A percentile compares a stretch with the other conserved stretches of the same genome.
phyloP scores from a whole-genome alignment of 345 rosid species.

The Schrenkiella parvula region DNA sequence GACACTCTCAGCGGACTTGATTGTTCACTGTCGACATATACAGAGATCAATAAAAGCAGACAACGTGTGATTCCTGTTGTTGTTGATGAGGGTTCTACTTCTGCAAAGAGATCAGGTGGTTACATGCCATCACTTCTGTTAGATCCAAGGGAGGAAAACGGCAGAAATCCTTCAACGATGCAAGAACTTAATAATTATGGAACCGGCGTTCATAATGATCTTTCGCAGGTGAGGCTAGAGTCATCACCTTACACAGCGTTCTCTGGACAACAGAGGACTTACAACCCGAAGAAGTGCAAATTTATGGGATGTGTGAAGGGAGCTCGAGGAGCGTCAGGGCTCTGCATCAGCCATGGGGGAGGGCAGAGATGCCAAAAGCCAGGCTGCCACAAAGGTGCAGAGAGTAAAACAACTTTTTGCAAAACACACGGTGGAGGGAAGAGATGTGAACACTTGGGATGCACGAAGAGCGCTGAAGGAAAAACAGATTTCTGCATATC shows the following conservation, averaged over 20 bases:
- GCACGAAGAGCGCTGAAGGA: constrained; percentile 95
- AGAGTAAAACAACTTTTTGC: constrained; percentile 82
- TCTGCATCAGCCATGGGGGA: constrained; percentile 91
- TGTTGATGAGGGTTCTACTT: constrained; percentile 87
- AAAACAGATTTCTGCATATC: constrained; percentile 87
- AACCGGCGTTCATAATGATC: constrained; percentile 25
- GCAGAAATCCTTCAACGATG: constrained; percentile 26
- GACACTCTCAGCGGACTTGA: constrained; percentile 39
- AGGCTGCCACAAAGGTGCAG: constrained; percentile 87
- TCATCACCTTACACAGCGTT: constrained; percentile 36
- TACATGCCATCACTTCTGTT: constrained; percentile 81
- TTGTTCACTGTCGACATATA: constrained; percentile 42
- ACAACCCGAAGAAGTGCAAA: constrained; percentile 62
- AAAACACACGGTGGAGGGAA: constrained; percentile 94
- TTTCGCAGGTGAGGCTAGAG: constrained; percentile 41
- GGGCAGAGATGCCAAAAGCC: constrained; percentile 89
- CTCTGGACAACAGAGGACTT: constrained; percentile 28
- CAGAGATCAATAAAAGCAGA: constrained; percentile 37
- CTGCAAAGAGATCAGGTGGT: constrained; percentile 93
- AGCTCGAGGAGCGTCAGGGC: constrained; percentile 82
- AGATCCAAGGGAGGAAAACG: constrained; percentile 43
- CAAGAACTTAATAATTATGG: constrained; percentile 37
- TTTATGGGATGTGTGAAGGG: constrained; percentile 72
- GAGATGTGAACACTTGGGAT: constrained; percentile 84
- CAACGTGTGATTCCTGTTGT: constrained; percentile 49